Evolutionary conservation across 139 green algal genomes (phyloP).

Genomic region (Spirogloea muscicola): DNA sequence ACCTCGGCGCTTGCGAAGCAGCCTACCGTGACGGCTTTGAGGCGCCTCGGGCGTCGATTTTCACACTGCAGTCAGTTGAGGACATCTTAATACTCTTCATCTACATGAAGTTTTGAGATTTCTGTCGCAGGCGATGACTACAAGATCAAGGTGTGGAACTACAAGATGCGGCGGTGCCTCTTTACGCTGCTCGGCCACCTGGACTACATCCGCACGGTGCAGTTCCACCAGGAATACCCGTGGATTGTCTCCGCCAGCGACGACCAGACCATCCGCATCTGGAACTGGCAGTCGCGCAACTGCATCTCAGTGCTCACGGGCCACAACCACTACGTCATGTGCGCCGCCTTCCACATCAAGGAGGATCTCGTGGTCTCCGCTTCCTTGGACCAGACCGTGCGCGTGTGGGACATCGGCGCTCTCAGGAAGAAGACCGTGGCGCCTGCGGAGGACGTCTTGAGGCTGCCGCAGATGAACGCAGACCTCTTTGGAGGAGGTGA

Average conservation of each 20-base stretch:
- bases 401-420: conserved; percentile 97
- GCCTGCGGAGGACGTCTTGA: conserved; percentile 79
- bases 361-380: conserved; percentile 89
- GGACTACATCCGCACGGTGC: conserved; percentile 99
- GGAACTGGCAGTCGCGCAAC: conserved; percentile 97
- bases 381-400: conserved; percentile 92
- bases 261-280: conserved; percentile 97
- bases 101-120: too few relatives aligned
- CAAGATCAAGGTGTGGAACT: conserved; percentile 99
- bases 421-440: conserved; percentile 92
- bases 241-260: conserved; percentile 97
- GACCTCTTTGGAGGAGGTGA: conserved; percentile 98
- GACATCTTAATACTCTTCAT: too few relatives aligned
- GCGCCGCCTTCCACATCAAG: conserved; percentile 94
- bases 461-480: conserved; percentile 82
- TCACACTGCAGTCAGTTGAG: too few relatives aligned
- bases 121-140: conserved; percentile 86
- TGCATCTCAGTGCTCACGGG: conserved; percentile 97
- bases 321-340: conserved; percentile 99
- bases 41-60: too few relatives aligned
- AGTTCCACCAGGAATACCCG: conserved; percentile 81
- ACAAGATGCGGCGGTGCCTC: conserved; percentile 94
- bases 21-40: too few relatives aligned
- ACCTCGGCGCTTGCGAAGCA: too few relatives aligned
- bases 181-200: conserved; percentile 98